Conservation (phyloP, 306 rosid genomes). For the Quercus glauca region DNA sequence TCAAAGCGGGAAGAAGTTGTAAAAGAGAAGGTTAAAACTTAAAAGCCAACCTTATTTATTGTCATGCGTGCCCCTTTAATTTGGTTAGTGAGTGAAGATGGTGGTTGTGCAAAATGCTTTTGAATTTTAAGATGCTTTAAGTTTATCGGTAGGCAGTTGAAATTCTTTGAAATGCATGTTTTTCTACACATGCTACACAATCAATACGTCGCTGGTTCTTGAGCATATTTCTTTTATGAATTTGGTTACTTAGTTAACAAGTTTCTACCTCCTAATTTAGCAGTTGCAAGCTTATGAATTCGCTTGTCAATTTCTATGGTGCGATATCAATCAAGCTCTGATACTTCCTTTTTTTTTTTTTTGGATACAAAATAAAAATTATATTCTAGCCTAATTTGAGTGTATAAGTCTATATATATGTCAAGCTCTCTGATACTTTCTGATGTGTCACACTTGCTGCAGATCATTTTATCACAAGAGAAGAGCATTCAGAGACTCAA, state of each 20-base stretch:
- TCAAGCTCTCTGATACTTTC: neutral
- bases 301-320: too few relatives aligned
- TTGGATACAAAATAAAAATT: too few relatives aligned
- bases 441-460: slow-evolving; percentile 17
- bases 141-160: neutral
- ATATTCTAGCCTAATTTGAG: rapidly evolving
- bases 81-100: neutral
- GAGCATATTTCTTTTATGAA: neutral
- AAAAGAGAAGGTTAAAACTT: slow-evolving; percentile 72
- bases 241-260: neutral
- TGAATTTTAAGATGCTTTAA: neutral
- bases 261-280: neutral
- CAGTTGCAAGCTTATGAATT: neutral
- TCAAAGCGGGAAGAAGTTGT: slow-evolving; percentile 64
- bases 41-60: slow-evolving; percentile 3
- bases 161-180: neutral
- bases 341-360: too few relatives aligned
- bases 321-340: too few relatives aligned
- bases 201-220: neutral
- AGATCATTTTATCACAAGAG: slow-evolving; percentile 77
- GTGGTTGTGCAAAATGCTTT: neutral
- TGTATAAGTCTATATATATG: too few relatives aligned
- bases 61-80: neutral
- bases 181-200: neutral
- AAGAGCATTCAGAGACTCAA: slow-evolving; percentile 67